Evolutionary conservation across 2,329 filamentous ascomycete species (phyloP).

Genomic region (Calonectria multiphialidica): DNA sequence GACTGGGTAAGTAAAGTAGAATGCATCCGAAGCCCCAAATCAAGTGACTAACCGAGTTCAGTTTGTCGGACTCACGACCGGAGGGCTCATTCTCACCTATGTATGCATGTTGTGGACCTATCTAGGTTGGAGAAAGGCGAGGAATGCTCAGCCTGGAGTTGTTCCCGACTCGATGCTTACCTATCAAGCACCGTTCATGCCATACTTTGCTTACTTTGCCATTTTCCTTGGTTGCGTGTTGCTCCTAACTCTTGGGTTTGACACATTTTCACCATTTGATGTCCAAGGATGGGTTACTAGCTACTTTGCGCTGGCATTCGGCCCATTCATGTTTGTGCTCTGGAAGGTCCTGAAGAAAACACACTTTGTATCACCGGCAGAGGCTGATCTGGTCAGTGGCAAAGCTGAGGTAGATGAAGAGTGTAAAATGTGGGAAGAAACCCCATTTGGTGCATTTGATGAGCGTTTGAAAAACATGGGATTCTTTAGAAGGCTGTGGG

Average conservation of each 20-base stretch:
- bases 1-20: constrained; percentile 1
- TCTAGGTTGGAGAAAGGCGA: background rate
- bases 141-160: background rate
- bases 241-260: constrained; percentile 67
- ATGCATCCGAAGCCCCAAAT: too few species aligned
- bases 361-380: background rate
- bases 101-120: background rate
- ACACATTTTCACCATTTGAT: constrained; percentile 62
- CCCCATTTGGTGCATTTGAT: background rate
- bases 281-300: constrained; percentile 60
- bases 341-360: background rate
- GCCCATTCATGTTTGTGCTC: background rate
- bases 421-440: constrained; percentile 5
- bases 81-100: background rate
- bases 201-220: background rate
- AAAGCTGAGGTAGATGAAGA: constrained; percentile 7
- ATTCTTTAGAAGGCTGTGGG: background rate
- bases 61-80: background rate
- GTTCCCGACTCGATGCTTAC: background rate
- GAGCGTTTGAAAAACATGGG: background rate
- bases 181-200: constrained; percentile 1
- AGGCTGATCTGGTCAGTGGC: background rate
- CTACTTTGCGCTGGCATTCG: constrained; percentile 53
- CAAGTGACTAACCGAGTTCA: background rate
- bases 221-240: constrained; percentile 44